These are phyloP conservation scores for Aphanomyces astaci DNA, from an alignment of 352 stramenopile genomes.

Conservation along the genomic window DNA sequence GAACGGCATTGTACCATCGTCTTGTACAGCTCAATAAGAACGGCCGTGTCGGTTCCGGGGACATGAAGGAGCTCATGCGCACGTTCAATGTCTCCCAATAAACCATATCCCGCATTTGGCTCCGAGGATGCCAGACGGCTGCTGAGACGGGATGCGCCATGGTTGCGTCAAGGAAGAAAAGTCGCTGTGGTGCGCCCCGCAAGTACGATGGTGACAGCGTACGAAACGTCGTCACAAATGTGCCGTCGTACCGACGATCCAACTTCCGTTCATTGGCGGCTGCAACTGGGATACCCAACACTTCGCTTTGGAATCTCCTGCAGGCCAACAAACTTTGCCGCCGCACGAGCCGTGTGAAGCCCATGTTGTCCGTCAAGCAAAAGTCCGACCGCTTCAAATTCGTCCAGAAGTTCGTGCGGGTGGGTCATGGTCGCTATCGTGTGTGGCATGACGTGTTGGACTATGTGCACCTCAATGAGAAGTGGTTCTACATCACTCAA, in stretches of 20 bases:
- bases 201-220: background rate
- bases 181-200: background rate
- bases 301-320: background rate
- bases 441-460: background rate
- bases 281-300: background rate
- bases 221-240: background rate
- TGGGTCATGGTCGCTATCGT: background rate
- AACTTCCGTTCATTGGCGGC: background rate
- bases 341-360: background rate
- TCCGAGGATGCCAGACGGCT: background rate
- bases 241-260: background rate
- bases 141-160: background rate
- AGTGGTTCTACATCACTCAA: constrained; percentile 34
- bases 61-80: too few relatives aligned
- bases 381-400: background rate
- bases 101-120: background rate
- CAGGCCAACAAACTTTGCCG: background rate
- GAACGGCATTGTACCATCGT: too few relatives aligned
- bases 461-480: constrained; percentile 8
- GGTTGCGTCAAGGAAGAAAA: background rate
- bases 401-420: background rate
- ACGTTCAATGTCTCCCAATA: background rate
- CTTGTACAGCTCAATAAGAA: too few relatives aligned
- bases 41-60: too few relatives aligned
- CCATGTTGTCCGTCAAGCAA: background rate